Evolutionary conservation across 2,329 filamentous ascomycete species (phyloP).

Genomic region (Fusarium coicis): DNA sequence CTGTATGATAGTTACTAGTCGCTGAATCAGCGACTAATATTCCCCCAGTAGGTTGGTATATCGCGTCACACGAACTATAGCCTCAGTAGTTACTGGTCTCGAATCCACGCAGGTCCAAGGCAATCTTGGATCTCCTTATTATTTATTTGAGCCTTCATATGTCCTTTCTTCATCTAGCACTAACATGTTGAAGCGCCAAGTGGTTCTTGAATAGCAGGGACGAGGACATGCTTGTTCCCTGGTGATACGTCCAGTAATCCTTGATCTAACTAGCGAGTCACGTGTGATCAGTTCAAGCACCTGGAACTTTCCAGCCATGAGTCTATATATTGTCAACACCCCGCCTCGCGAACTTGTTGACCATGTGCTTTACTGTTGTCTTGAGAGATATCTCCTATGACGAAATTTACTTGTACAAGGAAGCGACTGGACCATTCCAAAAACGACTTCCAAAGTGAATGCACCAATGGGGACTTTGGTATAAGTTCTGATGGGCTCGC

Average conservation of each 20-base stretch:
- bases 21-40: neutral
- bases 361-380: neutral
- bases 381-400: neutral
- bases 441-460: too few relatives aligned
- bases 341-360: neutral
- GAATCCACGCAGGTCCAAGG: neutral
- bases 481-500: accelerated
- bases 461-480: too few relatives aligned
- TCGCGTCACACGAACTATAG: neutral
- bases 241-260: accelerated
- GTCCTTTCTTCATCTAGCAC: accelerated
- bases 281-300: too few relatives aligned
- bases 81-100: neutral
- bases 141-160: neutral
- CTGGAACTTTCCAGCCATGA: neutral
- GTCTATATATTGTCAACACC: too few relatives aligned
- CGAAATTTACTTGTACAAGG: too few relatives aligned
- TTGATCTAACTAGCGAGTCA: too few relatives aligned
- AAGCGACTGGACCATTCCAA: neutral
- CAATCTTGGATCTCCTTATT: neutral
- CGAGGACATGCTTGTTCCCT: too few relatives aligned
- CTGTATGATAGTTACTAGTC: accelerated
- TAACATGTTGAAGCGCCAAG: too few relatives aligned
- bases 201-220: neutral
- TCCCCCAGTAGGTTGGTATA: accelerated